phyloP scores from a whole-genome alignment of 1,284 basidiomycete genomes.

The Malassezia globosa region DNA sequence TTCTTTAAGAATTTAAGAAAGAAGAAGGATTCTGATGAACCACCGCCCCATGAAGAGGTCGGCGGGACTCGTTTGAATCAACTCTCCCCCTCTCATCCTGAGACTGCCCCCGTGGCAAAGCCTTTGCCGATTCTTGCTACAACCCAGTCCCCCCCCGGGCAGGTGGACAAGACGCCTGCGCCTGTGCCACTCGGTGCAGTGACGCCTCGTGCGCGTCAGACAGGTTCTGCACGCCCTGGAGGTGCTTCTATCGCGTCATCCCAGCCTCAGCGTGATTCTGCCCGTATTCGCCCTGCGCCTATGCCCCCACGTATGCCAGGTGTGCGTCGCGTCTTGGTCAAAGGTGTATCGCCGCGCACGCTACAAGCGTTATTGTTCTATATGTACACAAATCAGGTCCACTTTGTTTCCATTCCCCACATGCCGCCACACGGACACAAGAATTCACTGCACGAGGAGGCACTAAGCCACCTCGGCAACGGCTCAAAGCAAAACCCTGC shows the following conservation, averaged over 20 bases:
- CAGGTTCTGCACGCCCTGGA: not conserved
- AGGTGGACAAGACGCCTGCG: too few species aligned
- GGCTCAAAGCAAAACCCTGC: conserved; percentile 20
- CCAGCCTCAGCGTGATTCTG: not conserved
- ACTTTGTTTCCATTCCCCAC: conserved; percentile 20
- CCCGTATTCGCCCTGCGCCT: not conserved
- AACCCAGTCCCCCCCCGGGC: not conserved
- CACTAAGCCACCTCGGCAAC: conserved; percentile 13
- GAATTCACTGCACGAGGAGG: conserved; percentile 15
- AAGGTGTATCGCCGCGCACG: conserved; percentile 24
- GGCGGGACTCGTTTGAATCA: not conserved
- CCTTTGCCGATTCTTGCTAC: not conserved
- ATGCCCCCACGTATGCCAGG: not conserved
- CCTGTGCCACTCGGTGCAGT: not conserved
- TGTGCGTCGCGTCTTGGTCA: conserved; percentile 17
- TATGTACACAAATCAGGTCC: conserved; percentile 31
- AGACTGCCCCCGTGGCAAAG: not conserved
- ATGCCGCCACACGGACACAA: conserved; percentile 14
- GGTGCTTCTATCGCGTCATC: not conserved
- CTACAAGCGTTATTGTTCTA: conserved; percentile 32
- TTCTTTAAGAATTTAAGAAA: conserved; percentile 9
- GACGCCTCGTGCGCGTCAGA: not conserved
- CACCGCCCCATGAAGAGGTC: not conserved
- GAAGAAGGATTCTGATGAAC: not conserved
- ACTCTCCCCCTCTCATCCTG: not conserved